phyloP scores from a whole-genome alignment of 768 basidiomycete genomes.

The Kwoniella dendrophila region DNA sequence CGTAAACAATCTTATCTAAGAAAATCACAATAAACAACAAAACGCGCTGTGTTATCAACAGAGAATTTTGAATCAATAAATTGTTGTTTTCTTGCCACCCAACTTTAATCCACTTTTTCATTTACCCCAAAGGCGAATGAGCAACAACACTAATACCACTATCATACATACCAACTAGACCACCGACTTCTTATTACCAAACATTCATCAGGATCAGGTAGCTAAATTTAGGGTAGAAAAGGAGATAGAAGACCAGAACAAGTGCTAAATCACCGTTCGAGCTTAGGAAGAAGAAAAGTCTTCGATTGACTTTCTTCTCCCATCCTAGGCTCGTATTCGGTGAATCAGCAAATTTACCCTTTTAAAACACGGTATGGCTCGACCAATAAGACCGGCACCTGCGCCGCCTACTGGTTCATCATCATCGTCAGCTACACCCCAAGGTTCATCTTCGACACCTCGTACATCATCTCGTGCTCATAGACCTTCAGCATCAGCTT shows the following conservation, averaged over 20 bases:
- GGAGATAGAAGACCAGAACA: background rate
- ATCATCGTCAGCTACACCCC: background rate
- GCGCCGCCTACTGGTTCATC: slow-evolving; percentile 18
- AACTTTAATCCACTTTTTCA: background rate
- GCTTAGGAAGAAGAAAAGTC: slow-evolving; percentile 19
- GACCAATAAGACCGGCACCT: slow-evolving; percentile 29
- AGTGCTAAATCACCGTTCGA: slow-evolving; percentile 9
- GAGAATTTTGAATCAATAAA: too few relatives aligned
- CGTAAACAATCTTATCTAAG: too few relatives aligned
- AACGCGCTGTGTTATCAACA: background rate
- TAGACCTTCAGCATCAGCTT: slow-evolving; percentile 11
- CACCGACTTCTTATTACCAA: background rate
- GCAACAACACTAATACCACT: background rate
- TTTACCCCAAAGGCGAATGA: too few relatives aligned
- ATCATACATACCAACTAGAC: background rate
- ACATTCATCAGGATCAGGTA: background rate
- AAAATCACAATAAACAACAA: too few relatives aligned
- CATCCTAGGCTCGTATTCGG: slow-evolving; percentile 21
- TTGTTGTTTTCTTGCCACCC: background rate
- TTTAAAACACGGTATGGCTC: slow-evolving; percentile 21
- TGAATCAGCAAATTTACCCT: background rate
- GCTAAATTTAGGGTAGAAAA: background rate
- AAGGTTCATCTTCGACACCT: slow-evolving; percentile 8
- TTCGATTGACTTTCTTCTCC: slow-evolving; percentile 9
- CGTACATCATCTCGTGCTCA: slow-evolving; percentile 19